phyloP scores from a whole-genome alignment of 2,329 filamentous ascomycete genomes.

The Hymenoscyphus linearis region DNA sequence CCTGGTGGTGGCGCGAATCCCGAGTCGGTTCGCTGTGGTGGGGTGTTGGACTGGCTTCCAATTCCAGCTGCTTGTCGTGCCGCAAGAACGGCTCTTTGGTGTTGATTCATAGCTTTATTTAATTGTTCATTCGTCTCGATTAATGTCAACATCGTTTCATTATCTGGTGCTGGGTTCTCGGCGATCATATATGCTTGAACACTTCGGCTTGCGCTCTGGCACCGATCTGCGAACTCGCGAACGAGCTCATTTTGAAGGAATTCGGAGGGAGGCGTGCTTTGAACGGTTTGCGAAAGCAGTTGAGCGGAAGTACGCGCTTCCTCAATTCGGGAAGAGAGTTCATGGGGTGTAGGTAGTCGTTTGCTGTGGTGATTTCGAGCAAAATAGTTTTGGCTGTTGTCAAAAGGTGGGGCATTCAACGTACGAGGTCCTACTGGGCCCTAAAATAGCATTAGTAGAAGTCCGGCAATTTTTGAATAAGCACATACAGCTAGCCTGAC shows the following conservation, averaged over 20 bases:
- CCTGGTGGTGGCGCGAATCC: conserved; percentile 20
- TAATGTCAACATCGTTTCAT: conserved; percentile 86
- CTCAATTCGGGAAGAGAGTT: conserved; percentile 78
- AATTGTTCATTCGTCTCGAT: conserved; percentile 95
- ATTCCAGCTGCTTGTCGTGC: conserved; percentile 51
- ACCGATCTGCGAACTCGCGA: conserved; percentile 85
- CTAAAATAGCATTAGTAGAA: conserved; percentile 16
- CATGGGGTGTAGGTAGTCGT: conserved; percentile 59
- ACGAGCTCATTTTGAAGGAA: conserved; percentile 81
- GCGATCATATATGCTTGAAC: conserved; percentile 82
- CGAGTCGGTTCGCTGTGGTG: conserved; percentile 18
- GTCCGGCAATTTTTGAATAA: neutral
- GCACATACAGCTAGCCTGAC: conserved; percentile 41
- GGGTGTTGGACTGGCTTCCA: conserved; percentile 22
- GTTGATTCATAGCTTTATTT: conserved; percentile 73
- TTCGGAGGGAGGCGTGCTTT: conserved; percentile 74
- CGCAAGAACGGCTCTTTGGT: conserved; percentile 72
- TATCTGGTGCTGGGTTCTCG: conserved; percentile 76
- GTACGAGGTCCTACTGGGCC: conserved; percentile 34
- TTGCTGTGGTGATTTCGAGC: conserved; percentile 44
- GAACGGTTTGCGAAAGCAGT: conserved; percentile 84
- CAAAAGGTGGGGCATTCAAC: conserved; percentile 41
- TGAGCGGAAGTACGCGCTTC: conserved; percentile 89
- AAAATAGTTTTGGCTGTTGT: conserved; percentile 52
- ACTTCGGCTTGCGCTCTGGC: conserved; percentile 71